Percentiles rank a stretch among this genome's conserved stretches.
Conservation (phyloP, 108 stramenopile species). For the Aurantiochytrium sp. region DNA sequence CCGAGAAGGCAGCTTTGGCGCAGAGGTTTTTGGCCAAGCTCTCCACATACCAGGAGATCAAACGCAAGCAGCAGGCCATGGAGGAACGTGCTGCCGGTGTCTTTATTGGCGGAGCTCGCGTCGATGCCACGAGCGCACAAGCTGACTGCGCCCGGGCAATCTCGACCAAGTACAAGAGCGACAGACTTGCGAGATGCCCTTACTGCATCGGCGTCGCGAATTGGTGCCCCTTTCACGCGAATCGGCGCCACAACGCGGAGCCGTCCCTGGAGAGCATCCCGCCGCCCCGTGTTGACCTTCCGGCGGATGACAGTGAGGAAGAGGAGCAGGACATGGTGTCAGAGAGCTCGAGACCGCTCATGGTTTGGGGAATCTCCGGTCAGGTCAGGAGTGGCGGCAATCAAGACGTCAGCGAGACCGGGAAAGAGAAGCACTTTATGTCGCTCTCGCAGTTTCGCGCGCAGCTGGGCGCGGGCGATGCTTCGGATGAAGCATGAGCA, state of each 20-base stretch:
- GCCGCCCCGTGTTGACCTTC: background rate
- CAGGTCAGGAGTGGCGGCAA: no score
- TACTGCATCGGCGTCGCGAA: background rate
- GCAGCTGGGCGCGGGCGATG: no score
- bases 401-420: no score
- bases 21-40: background rate
- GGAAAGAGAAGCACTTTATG: no score
- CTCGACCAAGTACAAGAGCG: background rate
- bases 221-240: background rate
- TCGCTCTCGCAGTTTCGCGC: no score
- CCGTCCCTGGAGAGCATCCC: background rate
- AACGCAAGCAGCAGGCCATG: background rate
- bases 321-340: background rate
- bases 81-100: background rate
- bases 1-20: background rate
- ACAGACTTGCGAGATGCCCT: background rate
- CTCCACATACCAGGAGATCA: background rate
- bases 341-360: no score
- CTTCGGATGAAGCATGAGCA: no score
- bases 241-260: background rate
- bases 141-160: background rate
- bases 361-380: no score
- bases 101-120: background rate
- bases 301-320: background rate
- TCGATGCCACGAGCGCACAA: background rate